Evolutionary conservation across 2,329 filamentous ascomycete species (phyloP).

Genomic region (Paracoccidioides lutzii): DNA sequence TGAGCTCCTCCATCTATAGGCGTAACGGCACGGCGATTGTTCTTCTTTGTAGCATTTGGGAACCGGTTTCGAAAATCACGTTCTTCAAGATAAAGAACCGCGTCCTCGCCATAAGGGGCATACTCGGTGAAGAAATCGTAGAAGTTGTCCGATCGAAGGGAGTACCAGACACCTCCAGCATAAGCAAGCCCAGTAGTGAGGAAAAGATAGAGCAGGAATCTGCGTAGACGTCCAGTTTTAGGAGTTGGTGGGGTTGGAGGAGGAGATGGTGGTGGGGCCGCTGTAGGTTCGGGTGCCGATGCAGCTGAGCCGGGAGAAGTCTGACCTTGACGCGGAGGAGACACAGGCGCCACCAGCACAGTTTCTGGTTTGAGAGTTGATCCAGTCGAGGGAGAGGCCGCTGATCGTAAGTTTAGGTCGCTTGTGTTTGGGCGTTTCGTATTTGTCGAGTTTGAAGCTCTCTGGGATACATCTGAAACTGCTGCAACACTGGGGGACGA

Average conservation of each 20-base stretch:
- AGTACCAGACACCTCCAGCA: constrained; percentile 80
- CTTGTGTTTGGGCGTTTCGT: constrained; percentile 4
- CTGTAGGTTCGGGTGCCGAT: constrained; percentile 25
- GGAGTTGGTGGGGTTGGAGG: constrained; percentile 33
- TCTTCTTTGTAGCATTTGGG: constrained; percentile 41
- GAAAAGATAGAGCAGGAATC: constrained; percentile 63
- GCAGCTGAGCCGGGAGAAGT: constrained; percentile 25
- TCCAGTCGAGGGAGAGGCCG: constrained; percentile 32
- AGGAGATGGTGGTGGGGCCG: constrained; percentile 26
- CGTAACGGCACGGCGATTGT: constrained; percentile 26
- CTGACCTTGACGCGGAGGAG: constrained; percentile 24
- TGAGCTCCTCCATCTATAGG: constrained; percentile 48
- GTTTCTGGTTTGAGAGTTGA: constrained; percentile 39
- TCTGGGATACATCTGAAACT: constrained; percentile 1
- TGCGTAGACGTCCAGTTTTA: constrained; percentile 61
- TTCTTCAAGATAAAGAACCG: constrained; percentile 91
- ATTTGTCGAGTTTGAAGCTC: constrained; percentile 14
- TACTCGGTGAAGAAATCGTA: constrained; percentile 99
- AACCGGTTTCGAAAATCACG: constrained; percentile 83
- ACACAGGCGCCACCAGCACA: constrained; percentile 35
- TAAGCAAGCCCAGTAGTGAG: constrained; percentile 68
- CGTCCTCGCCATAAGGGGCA: constrained; percentile 85
- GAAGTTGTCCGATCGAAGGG: constrained; percentile 90
- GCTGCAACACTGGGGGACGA: constrained; percentile 9
- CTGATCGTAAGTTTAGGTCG: constrained; percentile 14